A percentile compares a stretch with the other conserved stretches of the same genome.
Conservation (phyloP, 768 basidiomycete genomes). For the Boletellus emodensis region DNA sequence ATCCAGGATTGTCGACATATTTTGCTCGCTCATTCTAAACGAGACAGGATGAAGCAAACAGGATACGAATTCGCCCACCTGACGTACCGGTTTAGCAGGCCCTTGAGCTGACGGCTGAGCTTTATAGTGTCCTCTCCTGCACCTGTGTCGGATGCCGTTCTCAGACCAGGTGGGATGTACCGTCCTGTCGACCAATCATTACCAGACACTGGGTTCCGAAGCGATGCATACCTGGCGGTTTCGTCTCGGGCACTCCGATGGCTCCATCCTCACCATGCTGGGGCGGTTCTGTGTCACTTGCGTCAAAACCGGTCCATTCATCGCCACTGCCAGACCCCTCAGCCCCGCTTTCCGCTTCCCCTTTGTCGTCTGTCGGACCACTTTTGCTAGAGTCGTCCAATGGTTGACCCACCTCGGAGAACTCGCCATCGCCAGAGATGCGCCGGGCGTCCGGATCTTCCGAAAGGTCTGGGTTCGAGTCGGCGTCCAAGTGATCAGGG, state of each 20-base stretch:
- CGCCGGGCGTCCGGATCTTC: neutral
- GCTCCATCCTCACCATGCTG: neutral
- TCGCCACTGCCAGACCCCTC: constrained; percentile 18
- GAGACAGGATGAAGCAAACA: neutral
- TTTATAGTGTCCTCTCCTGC: constrained; percentile 43
- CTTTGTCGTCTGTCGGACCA: neutral
- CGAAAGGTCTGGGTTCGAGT: neutral
- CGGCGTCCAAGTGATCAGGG: neutral
- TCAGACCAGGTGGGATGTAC: constrained; percentile 83
- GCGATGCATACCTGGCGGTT: constrained; percentile 11
- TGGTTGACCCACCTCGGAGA: constrained; percentile 1
- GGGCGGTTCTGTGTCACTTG: neutral
- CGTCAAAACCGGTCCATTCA: constrained; percentile 39
- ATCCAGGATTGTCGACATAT: constrained; percentile 69
- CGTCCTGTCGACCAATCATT: constrained; percentile 32
- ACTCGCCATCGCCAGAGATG: neutral
- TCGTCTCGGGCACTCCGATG: constrained; percentile 2
- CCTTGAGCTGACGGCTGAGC: constrained; percentile 75
- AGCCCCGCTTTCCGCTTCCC: constrained; percentile 17
- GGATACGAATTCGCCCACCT: neutral
- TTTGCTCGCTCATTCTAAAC: constrained; percentile 85
- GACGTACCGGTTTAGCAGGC: constrained; percentile 76
- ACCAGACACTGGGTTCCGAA: neutral
- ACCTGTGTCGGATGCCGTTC: constrained; percentile 44
- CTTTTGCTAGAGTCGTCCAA: neutral